Base-by-base conservation (phyloP, 2,329 filamentous ascomycete genomes). In the Fusarium austroafricanum region DNA sequence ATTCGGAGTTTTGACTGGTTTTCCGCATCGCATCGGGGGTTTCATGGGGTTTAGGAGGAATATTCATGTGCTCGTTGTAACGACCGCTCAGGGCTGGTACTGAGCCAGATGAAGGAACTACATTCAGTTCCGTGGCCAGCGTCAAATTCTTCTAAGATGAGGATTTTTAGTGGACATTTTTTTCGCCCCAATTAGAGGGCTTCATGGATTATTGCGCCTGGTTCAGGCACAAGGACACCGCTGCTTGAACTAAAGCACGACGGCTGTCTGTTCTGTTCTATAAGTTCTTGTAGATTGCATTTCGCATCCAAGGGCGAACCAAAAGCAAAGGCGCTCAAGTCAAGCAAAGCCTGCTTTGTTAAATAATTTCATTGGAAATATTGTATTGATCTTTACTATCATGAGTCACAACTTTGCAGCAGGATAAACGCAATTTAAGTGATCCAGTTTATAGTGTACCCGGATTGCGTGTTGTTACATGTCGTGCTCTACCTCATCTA, bases 1-100 rank as follows among this genome's bases (percentile, higher is more conserved):
- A 73, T 70, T 61, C 65, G 75, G 76, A 76, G 76, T 77, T 78
- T 74, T 72, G 62, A 70, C 66, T 64, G 73, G 69, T 46, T 71
- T 67, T 71, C 69, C 51, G 53, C 68, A 68, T 73, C 65, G 56
- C 62, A 61, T 61, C 47, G 55, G 53, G 59, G 61, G 37, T 56
- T 62, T 70, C 38, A 64, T 44, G 53, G 57, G 59, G 37, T 45
- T 63, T 67, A 56, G 62, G 65, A 45, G 58, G 55, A 65, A 28
- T 64, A 53, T 61, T 52, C 33, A 47, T 65, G 52, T 66, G 65
- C 52, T 55, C 55, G 53, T 18, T 59, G 56, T 38, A 67, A 59
- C 43, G 56, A 56, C 35, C 58, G 49, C 46, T 67, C 49, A 45
- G 44, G 37, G 53, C 52, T 45, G 58, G 49, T 23, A 37, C 35